Evolutionary conservation across 345 rosid genomes (phyloP), one percentile per base, ranked within the genome.

Genomic region (Arabidopsis arenosa): DNA sequence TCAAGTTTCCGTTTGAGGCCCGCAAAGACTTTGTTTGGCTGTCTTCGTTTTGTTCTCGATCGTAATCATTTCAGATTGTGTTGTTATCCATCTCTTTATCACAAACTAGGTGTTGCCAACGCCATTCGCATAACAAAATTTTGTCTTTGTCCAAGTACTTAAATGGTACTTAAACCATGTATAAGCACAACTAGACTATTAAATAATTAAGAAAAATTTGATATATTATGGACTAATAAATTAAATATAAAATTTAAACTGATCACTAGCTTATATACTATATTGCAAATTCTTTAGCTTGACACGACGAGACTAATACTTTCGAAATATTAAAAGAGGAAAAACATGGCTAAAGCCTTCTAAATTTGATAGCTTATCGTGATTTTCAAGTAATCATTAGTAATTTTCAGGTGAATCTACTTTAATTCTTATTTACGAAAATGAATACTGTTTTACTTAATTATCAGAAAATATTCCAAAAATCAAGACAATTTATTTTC

Each of bases 1-100:
- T 18, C 47, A 64, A 71, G 76, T 64, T 77, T 77, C 15, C 76
- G 76, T 77, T 56, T 13, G 39, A 63, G 76, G 61, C 60, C 75
- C 75, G 80, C 75, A 70, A 76, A 76, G 60, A 63, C 52, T 76
- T 70, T 76, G 75, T 63, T 63, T 55, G 60, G 66, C 36, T 70
- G 23, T 70, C 65, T 63, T 63, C 10, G 43, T 35, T 61, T 55
- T 35, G 71, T 45, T 44, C 6, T 32, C 14, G 6, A 21, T 69
- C 18, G 1, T 70, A 63, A 70, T 77, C 30, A 64, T 70, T 62
- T 69, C 9, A 75, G 9, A 13, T 0, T 48, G 35, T 45, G 39
- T 61, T 26, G 32, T 37, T 49, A 10, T 60, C 39, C 15, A 2
- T 30, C 9, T 72, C 67, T 35, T 60, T 5, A 47, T 59, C 9